Evolutionary conservation across 768 basidiomycete species (phyloP), one percentile per base, ranked within the genome.

Genomic region (Boletus rubroflammeus): DNA sequence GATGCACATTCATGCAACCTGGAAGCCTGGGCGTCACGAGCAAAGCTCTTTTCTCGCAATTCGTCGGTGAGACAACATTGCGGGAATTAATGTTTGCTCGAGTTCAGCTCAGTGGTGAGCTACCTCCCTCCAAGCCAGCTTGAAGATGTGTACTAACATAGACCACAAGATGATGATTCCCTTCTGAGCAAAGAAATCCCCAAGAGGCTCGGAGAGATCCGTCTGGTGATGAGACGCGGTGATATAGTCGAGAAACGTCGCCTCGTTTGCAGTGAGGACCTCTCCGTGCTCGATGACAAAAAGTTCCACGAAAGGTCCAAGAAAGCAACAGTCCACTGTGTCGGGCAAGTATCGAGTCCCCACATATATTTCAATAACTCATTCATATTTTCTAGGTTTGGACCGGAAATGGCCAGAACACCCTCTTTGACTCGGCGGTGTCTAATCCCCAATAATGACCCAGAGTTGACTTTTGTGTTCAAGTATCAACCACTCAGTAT

Each of bases 231-330:
- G 7, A 0, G 0, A 6, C 50, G 44, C 31, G 66, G 66, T 15
- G 1, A n/a, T 6, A 2, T 15, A 3, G n/a, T 31, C 29, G 4
- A 8, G 25, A 3, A 2, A n/a, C n/a, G 1, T n/a, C 23, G n/a
- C 26, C 0, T 3, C 2, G 23, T 2, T 3, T 0, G 0, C 9
- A 7, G 6, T 3, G 5, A 1, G 4, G 9, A 3, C 15, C 1
- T 7, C 10, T 11, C 8, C 21, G 26, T 31, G 11, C n/a, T 19
- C 6, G 17, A n/a, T 34, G 49, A 54, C n/a, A 50, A 44, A 5
- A 59, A 19, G n/a, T 54, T 55, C 3, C 66, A 68, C 19, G 61
- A 65, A 44, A 57, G 43, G 14, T 44, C 50, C 29, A 65, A 67
- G 54, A 68, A 67, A 54, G 47, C 57, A 11, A 58, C 48, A 4